Base-by-base conservation (phyloP, 495 filamentous ascomycete genomes). In the Platismatia glauca region DNA sequence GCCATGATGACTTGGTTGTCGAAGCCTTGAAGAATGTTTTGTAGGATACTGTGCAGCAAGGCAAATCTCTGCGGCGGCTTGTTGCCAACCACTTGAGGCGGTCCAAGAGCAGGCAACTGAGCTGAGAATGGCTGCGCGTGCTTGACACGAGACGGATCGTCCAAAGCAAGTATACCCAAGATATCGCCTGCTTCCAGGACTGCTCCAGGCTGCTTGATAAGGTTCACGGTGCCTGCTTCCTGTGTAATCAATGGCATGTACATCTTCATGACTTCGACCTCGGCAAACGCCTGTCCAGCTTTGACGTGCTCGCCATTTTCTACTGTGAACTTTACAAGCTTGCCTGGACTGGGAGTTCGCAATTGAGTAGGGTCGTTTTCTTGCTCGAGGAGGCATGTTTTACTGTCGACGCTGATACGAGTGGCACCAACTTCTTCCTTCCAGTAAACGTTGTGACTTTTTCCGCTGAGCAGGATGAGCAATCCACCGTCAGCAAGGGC, bases 211-310 rank as follows among this genome's bases (percentile, higher is more conserved):
- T 97, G 94, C 84, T 99, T 99, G 80, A 99, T 96, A 69, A 97
- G 82, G 77, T 97, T 92, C 53, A 99, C 95, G 60, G 93, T 86
- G 76, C 94, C 94, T 67, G 96, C 95, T 74, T 99, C 94, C 74
- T 93, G 87, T n/a, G 94, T 88, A 60, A 99, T 81, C 59, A 99
- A 82, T 68, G 94, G 94, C 94, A 99, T 99, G 79, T 96, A 97
- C 94, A 99, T 99, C 82, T 99, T 99, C 94, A 99, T 99, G 74
- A 99, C 95, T 74, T 99, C 94, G 59, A 99, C 94, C 71, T 99
- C 94, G 59, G 94, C 94, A 71, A 89, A 99, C 11, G 93, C 80
- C 74, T 99, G 91, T 59, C 92, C 92, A 65, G 93, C 91, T 72
- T 84, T 87, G 70, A 99, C 86, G 72, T 97, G 94, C 69, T 95